Percentiles rank a stretch among this genome's conserved stretches.
These are phyloP conservation scores for Aspergillus clavatus DNA, from an alignment of 2,329 filamentous ascomycete species.

Conservation along the genomic window DNA sequence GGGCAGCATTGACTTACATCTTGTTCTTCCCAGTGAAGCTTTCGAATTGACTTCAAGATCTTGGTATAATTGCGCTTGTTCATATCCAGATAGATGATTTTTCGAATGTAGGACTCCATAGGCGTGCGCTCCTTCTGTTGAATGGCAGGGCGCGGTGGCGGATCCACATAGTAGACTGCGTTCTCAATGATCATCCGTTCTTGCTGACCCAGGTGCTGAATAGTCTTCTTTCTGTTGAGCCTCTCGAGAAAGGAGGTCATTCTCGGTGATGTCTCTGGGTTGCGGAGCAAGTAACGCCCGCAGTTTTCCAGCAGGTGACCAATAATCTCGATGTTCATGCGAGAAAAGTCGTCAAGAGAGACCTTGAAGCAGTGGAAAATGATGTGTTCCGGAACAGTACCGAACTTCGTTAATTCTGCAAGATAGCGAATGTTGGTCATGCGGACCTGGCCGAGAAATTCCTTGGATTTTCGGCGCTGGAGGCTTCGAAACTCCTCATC, in stretches of 20 bases:
- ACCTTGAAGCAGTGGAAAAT: constrained; percentile 99
- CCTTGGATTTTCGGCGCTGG: constrained; percentile 94
- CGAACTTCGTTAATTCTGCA: constrained; percentile 95
- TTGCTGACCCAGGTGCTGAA: constrained; percentile 89
- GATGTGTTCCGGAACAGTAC: constrained; percentile 94
- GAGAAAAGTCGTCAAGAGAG: constrained; percentile 92
- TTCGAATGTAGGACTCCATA: constrained; percentile 86
- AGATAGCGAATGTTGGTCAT: constrained; percentile 96
- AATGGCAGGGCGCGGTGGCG: constrained; percentile 86
- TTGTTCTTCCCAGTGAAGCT: constrained; percentile 93
- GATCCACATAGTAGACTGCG: constrained; percentile 95
- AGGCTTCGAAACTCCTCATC: constrained; percentile 96
- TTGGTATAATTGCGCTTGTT: constrained; percentile 92
- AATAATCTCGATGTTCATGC: constrained; percentile 99
- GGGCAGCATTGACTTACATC: constrained; percentile 52
- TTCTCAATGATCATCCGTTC: constrained; percentile 99
- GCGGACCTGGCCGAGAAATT: constrained; percentile 90
- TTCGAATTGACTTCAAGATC: constrained; percentile 87
- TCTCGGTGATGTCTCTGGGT: constrained; percentile 83
- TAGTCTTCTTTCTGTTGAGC: constrained; percentile 88
- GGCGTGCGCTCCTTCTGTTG: constrained; percentile 95
- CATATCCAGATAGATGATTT: constrained; percentile 88
- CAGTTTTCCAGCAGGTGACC: constrained; percentile 95
- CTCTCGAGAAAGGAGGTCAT: constrained; percentile 95
- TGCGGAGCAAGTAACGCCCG: constrained; percentile 86